A percentile compares a stretch with the other conserved stretches of the same genome.
Evolutionary conservation across 371 early-diverging fungal species (phyloP).

Genomic region (Homolaphlyctis polyrhiza): DNA sequence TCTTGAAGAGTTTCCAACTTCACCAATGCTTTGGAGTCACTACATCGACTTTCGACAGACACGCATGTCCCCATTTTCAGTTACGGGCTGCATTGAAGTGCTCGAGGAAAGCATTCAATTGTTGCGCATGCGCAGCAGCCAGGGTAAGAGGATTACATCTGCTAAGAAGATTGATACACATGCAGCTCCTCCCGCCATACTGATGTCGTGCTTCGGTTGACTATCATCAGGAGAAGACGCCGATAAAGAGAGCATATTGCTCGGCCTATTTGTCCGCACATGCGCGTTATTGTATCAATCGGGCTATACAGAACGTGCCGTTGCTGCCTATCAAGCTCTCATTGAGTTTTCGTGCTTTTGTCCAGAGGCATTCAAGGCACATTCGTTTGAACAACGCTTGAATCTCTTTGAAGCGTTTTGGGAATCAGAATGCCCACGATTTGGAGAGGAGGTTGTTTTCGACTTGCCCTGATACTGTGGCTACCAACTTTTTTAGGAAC

Average conservation of each 20-base stretch:
- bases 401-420: slow-evolving; percentile 65
- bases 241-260: slow-evolving; percentile 52
- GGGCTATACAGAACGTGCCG: slow-evolving; percentile 68
- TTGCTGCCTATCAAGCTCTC: slow-evolving; percentile 62
- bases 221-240: no score
- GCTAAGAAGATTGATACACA: slow-evolving; percentile 13
- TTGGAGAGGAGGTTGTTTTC: slow-evolving; percentile 77
- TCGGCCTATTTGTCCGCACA: slow-evolving; percentile 57
- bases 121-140: neutral
- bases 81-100: slow-evolving; percentile 55
- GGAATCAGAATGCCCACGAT: slow-evolving; percentile 69
- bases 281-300: slow-evolving; percentile 63
- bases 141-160: no score
- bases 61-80: slow-evolving; percentile 62
- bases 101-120: slow-evolving; percentile 58
- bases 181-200: slow-evolving; percentile 1
- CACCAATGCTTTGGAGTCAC: slow-evolving; percentile 63
- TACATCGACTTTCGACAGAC: slow-evolving; percentile 74
- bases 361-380: slow-evolving; percentile 41
- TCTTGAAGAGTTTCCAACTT: slow-evolving; percentile 42
- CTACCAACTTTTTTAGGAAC: no score
- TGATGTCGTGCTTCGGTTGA: neutral
- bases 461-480: no score
- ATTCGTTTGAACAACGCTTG: slow-evolving; percentile 45
- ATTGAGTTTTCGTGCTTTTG: slow-evolving; percentile 67